These are phyloP conservation scores for Aspergillus sp. DNA, from an alignment of 2,329 filamentous ascomycete species.

Conservation along the genomic window DNA sequence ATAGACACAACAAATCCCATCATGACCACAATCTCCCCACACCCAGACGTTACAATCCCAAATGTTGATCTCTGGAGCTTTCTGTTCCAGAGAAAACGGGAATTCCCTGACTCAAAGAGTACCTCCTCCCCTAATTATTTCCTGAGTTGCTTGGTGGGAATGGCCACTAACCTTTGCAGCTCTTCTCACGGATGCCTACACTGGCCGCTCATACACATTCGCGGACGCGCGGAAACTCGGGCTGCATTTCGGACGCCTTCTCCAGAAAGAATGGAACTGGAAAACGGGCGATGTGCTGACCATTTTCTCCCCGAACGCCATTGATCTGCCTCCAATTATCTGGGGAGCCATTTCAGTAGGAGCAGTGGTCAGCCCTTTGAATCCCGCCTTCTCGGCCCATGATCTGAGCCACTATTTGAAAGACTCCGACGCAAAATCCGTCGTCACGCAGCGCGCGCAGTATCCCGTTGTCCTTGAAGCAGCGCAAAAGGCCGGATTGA, in stretches of 20 bases:
- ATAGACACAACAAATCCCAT: no score
- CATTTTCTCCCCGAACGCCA: slow-evolving; percentile 11
- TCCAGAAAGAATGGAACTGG: slow-evolving; percentile 11
- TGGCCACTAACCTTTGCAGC: not conserved
- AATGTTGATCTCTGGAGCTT: slow-evolving; percentile 1
- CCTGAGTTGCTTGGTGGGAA: not conserved
- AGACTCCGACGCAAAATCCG: slow-evolving; percentile 1
- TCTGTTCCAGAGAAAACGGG: not conserved
- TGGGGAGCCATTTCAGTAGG: slow-evolving; percentile 20
- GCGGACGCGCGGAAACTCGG: not conserved
- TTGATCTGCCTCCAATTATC: slow-evolving; percentile 10
- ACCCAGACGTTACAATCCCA: not conserved
- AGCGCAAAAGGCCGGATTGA: slow-evolving; percentile 2
- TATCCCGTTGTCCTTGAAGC: slow-evolving; percentile 1
- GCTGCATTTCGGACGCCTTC: slow-evolving; percentile 5
- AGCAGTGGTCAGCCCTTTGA: slow-evolving; percentile 22
- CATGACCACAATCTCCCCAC: not conserved
- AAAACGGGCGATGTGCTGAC: slow-evolving; percentile 16
- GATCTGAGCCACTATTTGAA: slow-evolving; percentile 15
- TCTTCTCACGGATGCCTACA: not conserved
- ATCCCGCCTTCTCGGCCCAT: slow-evolving; percentile 19
- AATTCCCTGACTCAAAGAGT: not conserved
- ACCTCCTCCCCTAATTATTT: no score
- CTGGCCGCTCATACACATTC: not conserved
- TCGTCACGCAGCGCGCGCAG: slow-evolving; percentile 6